Evolutionary conservation across 805 yeast species (phyloP).

Genomic region (Starmera quercuum): DNA sequence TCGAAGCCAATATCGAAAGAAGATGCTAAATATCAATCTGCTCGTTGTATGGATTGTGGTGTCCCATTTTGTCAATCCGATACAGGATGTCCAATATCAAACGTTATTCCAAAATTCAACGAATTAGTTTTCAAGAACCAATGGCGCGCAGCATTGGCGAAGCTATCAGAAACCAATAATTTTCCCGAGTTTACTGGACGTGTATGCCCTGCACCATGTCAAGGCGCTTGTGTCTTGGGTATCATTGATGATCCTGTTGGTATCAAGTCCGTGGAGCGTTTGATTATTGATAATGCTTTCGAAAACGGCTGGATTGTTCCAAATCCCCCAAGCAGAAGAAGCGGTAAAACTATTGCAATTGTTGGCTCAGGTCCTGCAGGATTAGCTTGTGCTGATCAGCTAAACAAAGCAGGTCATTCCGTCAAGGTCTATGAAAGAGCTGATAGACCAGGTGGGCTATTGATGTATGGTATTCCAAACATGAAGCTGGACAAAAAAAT

Average conservation of each 20-base stretch:
- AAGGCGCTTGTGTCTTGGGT: conserved; percentile 93
- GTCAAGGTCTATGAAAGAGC: conserved; percentile 92
- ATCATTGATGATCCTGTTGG: conserved; percentile 94
- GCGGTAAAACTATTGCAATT: conserved; percentile 79
- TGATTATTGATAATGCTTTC: conserved; percentile 93
- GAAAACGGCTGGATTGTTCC: conserved; percentile 96
- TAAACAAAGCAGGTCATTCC: conserved; percentile 89
- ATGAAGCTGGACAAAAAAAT: conserved; percentile 93
- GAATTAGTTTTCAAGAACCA: conserved; percentile 91
- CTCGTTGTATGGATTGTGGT: conserved; percentile 99
- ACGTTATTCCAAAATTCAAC: conserved; percentile 96
- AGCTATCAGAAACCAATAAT: conserved; percentile 91
- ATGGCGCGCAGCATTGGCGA: conserved; percentile 90
- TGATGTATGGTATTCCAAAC: conserved; percentile 99
- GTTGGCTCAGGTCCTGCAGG: conserved; percentile 98
- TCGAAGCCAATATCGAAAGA: conserved; percentile 74
- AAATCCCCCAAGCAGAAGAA: conserved; percentile 65
- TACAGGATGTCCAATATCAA: conserved; percentile 96
- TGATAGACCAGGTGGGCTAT: conserved; percentile 92
- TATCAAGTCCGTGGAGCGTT: conserved; percentile 90
- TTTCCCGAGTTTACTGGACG: conserved; percentile 98
- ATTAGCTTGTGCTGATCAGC: conserved; percentile 92
- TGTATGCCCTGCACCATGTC: conserved; percentile 99
- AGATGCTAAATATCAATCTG: conserved; percentile 86
- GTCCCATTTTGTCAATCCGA: conserved; percentile 98